phyloP scores from a whole-genome alignment of 352 stramenopile genomes.

The Globisporangium nagaii region DNA sequence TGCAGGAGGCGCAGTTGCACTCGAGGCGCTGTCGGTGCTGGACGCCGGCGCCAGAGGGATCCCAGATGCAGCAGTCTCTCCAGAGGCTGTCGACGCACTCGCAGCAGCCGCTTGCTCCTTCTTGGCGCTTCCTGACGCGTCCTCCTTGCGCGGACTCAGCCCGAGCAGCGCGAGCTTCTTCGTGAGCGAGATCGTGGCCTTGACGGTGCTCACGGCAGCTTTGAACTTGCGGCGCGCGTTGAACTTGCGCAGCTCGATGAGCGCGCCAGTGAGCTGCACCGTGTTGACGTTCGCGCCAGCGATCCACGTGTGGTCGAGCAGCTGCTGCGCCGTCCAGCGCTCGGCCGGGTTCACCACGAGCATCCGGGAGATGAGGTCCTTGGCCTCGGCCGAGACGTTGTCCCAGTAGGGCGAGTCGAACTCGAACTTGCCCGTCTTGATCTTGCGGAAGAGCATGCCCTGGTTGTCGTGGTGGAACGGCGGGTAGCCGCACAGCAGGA shows the following conservation, averaged over 20 bases:
- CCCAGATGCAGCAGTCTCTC: neutral
- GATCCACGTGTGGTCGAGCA: slow-evolving; percentile 89
- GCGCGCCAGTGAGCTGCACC: slow-evolving; percentile 79
- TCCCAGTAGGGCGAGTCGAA: slow-evolving; percentile 84
- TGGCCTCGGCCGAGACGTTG: slow-evolving; percentile 61
- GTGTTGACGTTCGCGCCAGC: slow-evolving; percentile 51
- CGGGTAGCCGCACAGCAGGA: slow-evolving; percentile 78
- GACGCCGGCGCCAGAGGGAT: neutral
- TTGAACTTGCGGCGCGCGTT: slow-evolving; percentile 94
- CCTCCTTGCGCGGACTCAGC: neutral
- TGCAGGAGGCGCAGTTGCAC: neutral
- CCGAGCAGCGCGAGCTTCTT: slow-evolving; percentile 44
- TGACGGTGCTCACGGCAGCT: slow-evolving; percentile 88
- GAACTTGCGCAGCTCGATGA: slow-evolving; percentile 89
- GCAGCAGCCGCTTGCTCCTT: neutral
- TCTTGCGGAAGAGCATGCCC: slow-evolving; percentile 69
- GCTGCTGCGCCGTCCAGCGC: slow-evolving; percentile 64
- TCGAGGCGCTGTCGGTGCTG: neutral
- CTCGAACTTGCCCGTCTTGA: slow-evolving; percentile 63
- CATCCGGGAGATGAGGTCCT: slow-evolving; percentile 89
- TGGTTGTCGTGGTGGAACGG: slow-evolving; percentile 92
- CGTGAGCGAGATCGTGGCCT: slow-evolving; percentile 72
- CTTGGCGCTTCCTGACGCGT: neutral
- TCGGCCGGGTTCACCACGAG: slow-evolving; percentile 82
- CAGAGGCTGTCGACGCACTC: neutral